These are phyloP conservation scores for Suhomyces yuchorum DNA, from an alignment of 1,139 yeast species.

Conservation along the genomic window DNA sequence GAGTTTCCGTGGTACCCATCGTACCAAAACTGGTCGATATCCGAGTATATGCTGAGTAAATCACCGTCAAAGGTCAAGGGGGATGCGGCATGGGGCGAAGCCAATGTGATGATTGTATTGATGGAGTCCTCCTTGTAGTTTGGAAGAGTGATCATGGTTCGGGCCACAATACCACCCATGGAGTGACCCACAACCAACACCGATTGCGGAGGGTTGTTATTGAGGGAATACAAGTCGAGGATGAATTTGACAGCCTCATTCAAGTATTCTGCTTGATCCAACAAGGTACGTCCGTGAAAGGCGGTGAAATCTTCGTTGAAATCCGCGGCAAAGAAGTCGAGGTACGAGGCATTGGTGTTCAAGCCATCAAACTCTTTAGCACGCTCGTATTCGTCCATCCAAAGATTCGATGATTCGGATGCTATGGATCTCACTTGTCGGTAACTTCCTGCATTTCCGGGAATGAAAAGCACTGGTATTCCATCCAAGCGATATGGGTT, in stretches of 20 bases:
- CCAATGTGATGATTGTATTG: constrained; percentile 81
- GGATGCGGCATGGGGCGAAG: constrained; percentile 92
- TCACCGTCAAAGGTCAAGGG: constrained; percentile 97
- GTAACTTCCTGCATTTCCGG: constrained; percentile 97
- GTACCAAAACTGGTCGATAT: constrained; percentile 82
- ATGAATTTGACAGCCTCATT: constrained; percentile 86
- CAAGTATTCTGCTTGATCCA: constrained; percentile 91
- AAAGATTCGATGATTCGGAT: constrained; percentile 63
- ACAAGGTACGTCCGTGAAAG: constrained; percentile 88
- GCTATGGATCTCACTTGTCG: constrained; percentile 93
- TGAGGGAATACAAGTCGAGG: constrained; percentile 57
- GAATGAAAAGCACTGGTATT: constrained; percentile 86
- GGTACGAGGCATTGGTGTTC: constrained; percentile 41
- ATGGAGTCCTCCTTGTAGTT: constrained; percentile 73
- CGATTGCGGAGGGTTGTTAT: constrained; percentile 55
- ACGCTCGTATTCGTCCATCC: constrained; percentile 33
- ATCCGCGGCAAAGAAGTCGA: constrained; percentile 87
- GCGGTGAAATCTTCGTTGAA: constrained; percentile 97
- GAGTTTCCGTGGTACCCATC: constrained; percentile 36
- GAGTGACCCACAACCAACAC: constrained; percentile 90
- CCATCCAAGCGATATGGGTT: constrained; percentile 54
- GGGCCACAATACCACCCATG: constrained; percentile 94
- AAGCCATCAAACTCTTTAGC: constrained; percentile 19
- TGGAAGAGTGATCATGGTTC: constrained; percentile 77
- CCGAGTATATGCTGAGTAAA: constrained; percentile 68